Base-by-base conservation (phyloP, 176 grass and related monocot species). In the Triticum timopheevii region DNA sequence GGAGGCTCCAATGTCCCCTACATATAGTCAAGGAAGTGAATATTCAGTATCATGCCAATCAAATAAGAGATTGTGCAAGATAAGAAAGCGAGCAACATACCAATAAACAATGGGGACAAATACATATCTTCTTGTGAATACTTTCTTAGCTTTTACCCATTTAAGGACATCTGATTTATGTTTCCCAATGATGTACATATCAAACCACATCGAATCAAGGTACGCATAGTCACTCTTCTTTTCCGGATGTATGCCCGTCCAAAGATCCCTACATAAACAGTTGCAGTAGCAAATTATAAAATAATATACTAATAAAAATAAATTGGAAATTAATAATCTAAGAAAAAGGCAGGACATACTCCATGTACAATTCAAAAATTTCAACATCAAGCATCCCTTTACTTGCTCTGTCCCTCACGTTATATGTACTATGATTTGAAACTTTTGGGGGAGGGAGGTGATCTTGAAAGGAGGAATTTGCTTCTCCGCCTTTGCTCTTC, bases 1-100 rank as follows among this genome's bases (percentile, higher is more conserved):
- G 93, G 65, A 98, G 94, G 79, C 80, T 98, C 93, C 96, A 98
- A 78, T 95, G 96, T 70, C 86, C 83, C 84, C 96, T 98, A 49
- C 76, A 87, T 98, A 2, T 79, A 87, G 79, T 59, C 24, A 77
- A 73, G 36, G 13, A 80, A 69, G 30, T 67, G 12, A 30, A 85
- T 22, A 61, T 22, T 69, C 59, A 9, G 78, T 36, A 77, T n/a
- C 13, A 34, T 28, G 16, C 67, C 13, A 79, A 44, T 75, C 24
- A 58, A 68, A 45, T 38, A 61, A 73, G 23, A 73, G 24, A 86
- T 30, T 38, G 24, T 27, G 80, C 64, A 78, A 84, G 19, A 45
- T 83, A 65, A 42, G 23, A 73, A 54, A 30, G 44, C 20, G 34
- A 50, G 79, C 19, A 87, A 92, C 88, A 54, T 76, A 95, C 96